phyloP scores from a whole-genome alignment of 306 rosid species.

The Albizia julibrissin region DNA sequence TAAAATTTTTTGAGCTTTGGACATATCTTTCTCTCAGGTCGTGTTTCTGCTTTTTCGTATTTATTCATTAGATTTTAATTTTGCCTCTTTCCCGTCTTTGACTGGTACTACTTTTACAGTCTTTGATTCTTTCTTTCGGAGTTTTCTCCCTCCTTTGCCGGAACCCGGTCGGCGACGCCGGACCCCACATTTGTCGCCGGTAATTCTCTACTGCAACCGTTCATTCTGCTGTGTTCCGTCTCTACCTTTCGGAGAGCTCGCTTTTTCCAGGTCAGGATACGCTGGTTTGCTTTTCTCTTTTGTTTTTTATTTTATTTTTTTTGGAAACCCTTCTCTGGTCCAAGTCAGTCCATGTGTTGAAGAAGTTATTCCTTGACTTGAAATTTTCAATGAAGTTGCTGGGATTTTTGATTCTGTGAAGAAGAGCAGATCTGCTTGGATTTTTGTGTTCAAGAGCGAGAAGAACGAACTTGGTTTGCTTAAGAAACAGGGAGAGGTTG shows the following conservation, averaged over 20 bases:
- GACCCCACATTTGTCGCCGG: conserved; percentile 22
- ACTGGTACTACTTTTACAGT: conserved; percentile 67
- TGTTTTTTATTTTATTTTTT: background rate
- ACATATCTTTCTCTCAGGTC: conserved; percentile 17
- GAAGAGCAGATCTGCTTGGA: conserved; percentile 59
- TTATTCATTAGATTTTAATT: conserved; percentile 3
- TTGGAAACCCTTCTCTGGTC: conserved; percentile 14
- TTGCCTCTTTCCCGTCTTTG: conserved; percentile 56
- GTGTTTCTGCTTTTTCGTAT: conserved; percentile 37
- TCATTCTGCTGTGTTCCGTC: background rate
- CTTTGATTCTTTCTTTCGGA: conserved; percentile 57
- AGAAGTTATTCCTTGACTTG: conserved; percentile 47
- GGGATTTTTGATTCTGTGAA: conserved; percentile 41
- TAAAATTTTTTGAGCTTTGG: background rate
- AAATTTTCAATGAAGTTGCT: conserved; percentile 48
- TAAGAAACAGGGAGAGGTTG: conserved; percentile 30
- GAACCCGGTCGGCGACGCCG: conserved; percentile 50
- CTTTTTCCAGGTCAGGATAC: conserved; percentile 26
- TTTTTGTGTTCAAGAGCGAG: conserved; percentile 31
- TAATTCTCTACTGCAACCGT: conserved; percentile 13
- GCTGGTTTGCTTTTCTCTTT: background rate
- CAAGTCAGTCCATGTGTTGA: conserved; percentile 51
- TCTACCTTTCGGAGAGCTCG: conserved; percentile 15
- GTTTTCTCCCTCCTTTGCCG: conserved; percentile 55
- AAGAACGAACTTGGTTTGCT: conserved; percentile 40